phyloP scores from a whole-genome alignment of 768 basidiomycete genomes.

The Lactarius akahatsu region DNA sequence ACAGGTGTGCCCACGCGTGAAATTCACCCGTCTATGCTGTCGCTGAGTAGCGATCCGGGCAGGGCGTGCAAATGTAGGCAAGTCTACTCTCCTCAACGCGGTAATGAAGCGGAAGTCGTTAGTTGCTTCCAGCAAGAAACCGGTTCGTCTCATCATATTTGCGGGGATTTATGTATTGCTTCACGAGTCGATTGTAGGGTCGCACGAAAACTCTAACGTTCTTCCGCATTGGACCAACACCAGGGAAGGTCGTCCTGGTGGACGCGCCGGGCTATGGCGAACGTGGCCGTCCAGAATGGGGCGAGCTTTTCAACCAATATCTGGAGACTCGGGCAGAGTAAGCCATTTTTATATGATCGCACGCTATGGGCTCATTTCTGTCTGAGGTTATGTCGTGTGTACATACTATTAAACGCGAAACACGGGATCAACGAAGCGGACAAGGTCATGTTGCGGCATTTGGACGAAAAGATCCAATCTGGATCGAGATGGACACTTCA shows the following conservation, averaged over 20 bases:
- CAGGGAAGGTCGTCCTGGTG: constrained; percentile 62
- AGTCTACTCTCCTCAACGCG: constrained; percentile 71
- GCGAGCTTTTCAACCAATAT: constrained; percentile 64
- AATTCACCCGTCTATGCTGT: constrained; percentile 5
- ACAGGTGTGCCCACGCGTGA: constrained; percentile 23
- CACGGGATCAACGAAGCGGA: constrained; percentile 61
- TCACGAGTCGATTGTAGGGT: constrained; percentile 45
- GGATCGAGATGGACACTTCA: constrained; percentile 60
- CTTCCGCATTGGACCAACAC: constrained; percentile 56
- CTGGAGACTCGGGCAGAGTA: constrained; percentile 60
- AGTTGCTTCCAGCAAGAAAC: constrained; percentile 64
- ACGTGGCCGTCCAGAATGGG: constrained; percentile 75
- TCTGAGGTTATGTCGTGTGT: constrained; percentile 63
- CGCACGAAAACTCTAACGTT: constrained; percentile 73
- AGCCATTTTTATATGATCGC: constrained; percentile 31
- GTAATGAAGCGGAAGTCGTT: constrained; percentile 58
- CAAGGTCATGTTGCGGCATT: constrained; percentile 56
- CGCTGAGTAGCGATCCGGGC: constrained; percentile 5
- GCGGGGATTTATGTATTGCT: background rate
- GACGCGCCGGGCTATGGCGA: constrained; percentile 82
- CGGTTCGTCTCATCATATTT: constrained; percentile 45
- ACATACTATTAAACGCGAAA: constrained; percentile 66
- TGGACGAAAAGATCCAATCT: constrained; percentile 41
- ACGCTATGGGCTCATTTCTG: background rate
- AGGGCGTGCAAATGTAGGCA: constrained; percentile 81